Conservation (phyloP, 108 stramenopile species). For the Cylindrotheca fusiformis region DNA sequence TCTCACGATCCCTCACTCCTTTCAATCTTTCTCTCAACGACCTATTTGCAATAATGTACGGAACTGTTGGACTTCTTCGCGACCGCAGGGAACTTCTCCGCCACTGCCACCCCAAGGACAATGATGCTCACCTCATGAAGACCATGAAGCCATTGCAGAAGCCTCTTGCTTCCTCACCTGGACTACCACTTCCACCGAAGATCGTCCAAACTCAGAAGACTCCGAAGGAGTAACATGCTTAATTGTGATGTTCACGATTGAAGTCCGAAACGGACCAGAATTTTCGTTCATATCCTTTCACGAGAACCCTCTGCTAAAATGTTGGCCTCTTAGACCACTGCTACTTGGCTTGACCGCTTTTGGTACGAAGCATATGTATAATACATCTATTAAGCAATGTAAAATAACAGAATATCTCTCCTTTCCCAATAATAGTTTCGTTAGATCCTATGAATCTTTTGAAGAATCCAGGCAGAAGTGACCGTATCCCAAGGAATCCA, state of each 20-base stretch:
- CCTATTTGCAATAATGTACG: conserved; percentile 4
- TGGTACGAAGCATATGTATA: too few species aligned
- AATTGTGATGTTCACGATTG: too few species aligned
- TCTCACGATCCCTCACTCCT: neutral
- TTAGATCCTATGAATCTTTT: too few species aligned
- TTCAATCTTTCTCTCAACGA: too few species aligned
- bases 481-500: too few species aligned
- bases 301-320: neutral
- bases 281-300: neutral
- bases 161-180: neutral
- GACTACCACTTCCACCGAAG: neutral
- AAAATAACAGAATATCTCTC: too few species aligned
- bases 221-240: neutral
- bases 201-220: neutral
- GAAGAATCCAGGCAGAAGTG: too few species aligned
- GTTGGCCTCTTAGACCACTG: neutral
- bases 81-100: conserved; percentile 14
- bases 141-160: neutral
- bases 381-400: too few species aligned
- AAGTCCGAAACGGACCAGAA: too few species aligned
- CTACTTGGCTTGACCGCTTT: too few species aligned
- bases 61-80: conserved; percentile 8
- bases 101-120: conserved; percentile 19
- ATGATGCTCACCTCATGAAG: neutral
- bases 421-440: too few species aligned